These are phyloP conservation scores for Candida lessepsii DNA, from an alignment of 805 yeast genomes.

Conservation along the genomic window DNA sequence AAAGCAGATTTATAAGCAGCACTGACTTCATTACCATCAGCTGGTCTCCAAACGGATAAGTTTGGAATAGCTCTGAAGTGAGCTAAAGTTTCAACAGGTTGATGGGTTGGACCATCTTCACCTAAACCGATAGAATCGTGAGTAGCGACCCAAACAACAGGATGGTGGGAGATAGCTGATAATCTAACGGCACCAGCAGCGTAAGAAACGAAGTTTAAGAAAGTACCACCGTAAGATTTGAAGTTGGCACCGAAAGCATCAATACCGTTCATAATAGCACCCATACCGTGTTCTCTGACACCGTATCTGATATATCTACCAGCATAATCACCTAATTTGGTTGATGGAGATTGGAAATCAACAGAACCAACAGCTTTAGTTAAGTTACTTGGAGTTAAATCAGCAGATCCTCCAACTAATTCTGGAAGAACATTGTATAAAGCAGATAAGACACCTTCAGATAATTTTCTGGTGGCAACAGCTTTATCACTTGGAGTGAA, in stretches of 20 bases:
- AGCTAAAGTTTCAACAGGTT: constrained; percentile 86
- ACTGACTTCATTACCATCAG: constrained; percentile 86
- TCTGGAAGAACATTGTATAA: constrained; percentile 74
- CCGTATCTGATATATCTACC: constrained; percentile 98
- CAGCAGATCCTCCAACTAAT: constrained; percentile 97
- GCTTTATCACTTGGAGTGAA: constrained; percentile 79
- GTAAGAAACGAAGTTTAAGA: constrained; percentile 85
- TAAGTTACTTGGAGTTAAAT: constrained; percentile 94
- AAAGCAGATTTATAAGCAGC: constrained; percentile 76
- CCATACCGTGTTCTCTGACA: constrained; percentile 99
- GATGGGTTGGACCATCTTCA: constrained; percentile 94
- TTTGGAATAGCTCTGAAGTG: constrained; percentile 85
- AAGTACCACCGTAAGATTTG: constrained; percentile 95
- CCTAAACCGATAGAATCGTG: constrained; percentile 90
- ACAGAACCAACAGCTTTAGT: constrained; percentile 81
- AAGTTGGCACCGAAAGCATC: constrained; percentile 84
- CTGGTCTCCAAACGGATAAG: constrained; percentile 86
- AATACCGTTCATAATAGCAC: constrained; percentile 97
- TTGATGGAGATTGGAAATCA: constrained; percentile 88
- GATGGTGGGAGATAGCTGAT: constrained; percentile 79
- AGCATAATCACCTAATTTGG: constrained; percentile 77
- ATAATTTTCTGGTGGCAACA: constrained; percentile 90
- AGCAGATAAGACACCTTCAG: constrained; percentile 71
- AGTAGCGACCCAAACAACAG: constrained; percentile 84
- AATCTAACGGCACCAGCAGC: constrained; percentile 88